Base-by-base conservation (phyloP, 345 rosid species). In the Heritiera fomes region DNA sequence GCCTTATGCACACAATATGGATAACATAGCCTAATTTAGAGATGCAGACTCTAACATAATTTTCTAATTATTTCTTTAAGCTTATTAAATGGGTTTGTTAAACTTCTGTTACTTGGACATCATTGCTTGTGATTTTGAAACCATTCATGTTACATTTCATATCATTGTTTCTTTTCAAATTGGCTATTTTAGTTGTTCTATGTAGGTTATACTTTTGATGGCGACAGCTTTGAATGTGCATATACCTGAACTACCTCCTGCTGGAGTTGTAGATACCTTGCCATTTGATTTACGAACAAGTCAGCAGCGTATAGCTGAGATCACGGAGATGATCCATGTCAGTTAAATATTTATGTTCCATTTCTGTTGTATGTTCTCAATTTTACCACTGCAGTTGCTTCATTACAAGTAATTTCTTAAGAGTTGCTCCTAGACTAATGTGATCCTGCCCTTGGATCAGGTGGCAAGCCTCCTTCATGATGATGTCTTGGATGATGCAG, bases 291-390 rank as follows among this genome's bases (percentile, higher is more conserved):
- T 91, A 53, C 97, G 99, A 43, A 77, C 86, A 72, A 88, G 95
- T 77, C 98, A 94, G 75, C 98, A 92, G 78, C 79, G 88, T 53
- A 85, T 94, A 66, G 98, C 98, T 79, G 98, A 96, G 86, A 94
- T 92, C 82, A 90, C 98, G 6, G 98, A 94, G 87, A 94, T 96
- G 99, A 94, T 96, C 77, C 99, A 94, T 88, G 99, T 96, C 68
- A 81, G 97, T 87, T 82, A 61, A 53, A 62, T 18, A 50, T 63
- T 76, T 50, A 1, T 61, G 72, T 75, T 40, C 15, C 55, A 53
- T 75, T 5, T 76, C 10, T 70, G 74, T 12, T 46, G 60, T 38
- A 17, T 64, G 55, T 3, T 8, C 23, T 50, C 61, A 72, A 9
- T 53, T 72, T 72, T 32, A 53, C 45, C 30, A 1, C 30, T 53